Evolutionary conservation across 2,329 filamentous ascomycete species (phyloP), one percentile per base, ranked within the genome.

Genomic region (Clonostachys rosea): DNA sequence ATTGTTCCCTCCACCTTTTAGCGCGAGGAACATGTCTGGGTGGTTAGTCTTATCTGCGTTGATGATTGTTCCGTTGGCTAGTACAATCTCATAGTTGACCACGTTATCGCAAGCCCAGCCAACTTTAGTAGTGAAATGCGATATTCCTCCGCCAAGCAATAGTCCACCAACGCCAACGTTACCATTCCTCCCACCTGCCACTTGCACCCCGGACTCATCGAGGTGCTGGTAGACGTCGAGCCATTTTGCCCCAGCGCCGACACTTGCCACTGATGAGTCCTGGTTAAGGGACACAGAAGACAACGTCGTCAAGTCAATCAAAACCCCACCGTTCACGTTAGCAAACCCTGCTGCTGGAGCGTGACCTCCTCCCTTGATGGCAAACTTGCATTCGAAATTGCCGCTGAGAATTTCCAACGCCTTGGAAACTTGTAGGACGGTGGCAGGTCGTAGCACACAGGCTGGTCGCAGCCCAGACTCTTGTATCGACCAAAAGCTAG

Each of bases 281-380:
- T 59, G 47, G 41, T 72, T 61, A 16, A 74, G 59, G 0, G 59
- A 56, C 12, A 76, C 57, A 45, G 68, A 56, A 43, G 76, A 60
- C 17, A 73, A 65, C 4, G 68, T 60, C 50, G 62, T 64, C 12
- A 77, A 66, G 14, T 75, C 75, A 51, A 83, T 71, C 5, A 76
- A 58, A 2, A 76, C 63, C 0, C 75, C 76, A 2, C 62, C 69
- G 13, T 70, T 59, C 42, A 76, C 71, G 53, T 71, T 82, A 2
- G 78, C 69, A 35, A 71, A 74, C 49, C 73, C 71, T 16, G 73
- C 66, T 54, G 79, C 79, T 5, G 76, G 73, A 48, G 74, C 76
- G 59, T 83, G 79, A 2, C 79, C 80, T 20, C 79, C 79, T 7
- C 74, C 75, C 52, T 78, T 76, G 52, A 79, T 61, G 8, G 79